Conservation (phyloP, 305 asterid genomes). For the Fraxinus paxiana region DNA sequence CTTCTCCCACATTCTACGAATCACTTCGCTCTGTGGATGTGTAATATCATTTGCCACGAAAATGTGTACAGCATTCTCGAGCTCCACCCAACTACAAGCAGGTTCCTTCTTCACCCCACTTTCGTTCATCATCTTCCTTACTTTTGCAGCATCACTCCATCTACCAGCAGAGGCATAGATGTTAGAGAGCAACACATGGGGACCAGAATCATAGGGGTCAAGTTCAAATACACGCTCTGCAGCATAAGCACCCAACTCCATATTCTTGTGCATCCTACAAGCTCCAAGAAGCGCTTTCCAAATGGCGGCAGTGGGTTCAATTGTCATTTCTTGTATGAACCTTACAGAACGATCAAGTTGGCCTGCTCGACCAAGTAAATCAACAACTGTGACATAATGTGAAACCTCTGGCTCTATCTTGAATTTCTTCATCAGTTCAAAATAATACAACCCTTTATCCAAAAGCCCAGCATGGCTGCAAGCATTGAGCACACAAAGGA, state of each 20-base stretch:
- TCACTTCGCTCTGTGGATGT: conserved; percentile 61
- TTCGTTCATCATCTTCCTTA: conserved; percentile 67
- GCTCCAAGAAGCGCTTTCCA: conserved; percentile 95
- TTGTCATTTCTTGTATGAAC: conserved; percentile 58
- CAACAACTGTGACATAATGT: conserved; percentile 64
- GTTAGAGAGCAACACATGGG: conserved; percentile 68
- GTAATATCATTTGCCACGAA: conserved; percentile 70
- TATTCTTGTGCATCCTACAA: conserved; percentile 72
- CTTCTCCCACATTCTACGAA: conserved; percentile 57
- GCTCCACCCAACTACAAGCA: conserved; percentile 92
- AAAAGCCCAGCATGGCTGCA: conserved; percentile 84
- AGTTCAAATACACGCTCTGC: conserved; percentile 78
- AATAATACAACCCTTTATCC: conserved; percentile 64
- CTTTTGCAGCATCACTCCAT: conserved; percentile 66
- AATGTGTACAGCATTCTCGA: conserved; percentile 59
- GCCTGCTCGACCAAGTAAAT: conserved; percentile 78
- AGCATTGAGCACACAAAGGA: conserved; percentile 69
- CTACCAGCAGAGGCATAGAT: conserved; percentile 78
- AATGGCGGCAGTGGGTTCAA: conserved; percentile 55
- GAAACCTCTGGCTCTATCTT: conserved; percentile 51
- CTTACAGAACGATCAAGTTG: conserved; percentile 53
- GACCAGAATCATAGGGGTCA: conserved; percentile 77
- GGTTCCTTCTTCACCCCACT: conserved; percentile 83
- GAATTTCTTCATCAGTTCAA: conserved; percentile 57
- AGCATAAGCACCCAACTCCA: conserved; percentile 67